Evolutionary conservation across 192 early-diverging fungal species (phyloP).

Genomic region (Coemansia sp.): DNA sequence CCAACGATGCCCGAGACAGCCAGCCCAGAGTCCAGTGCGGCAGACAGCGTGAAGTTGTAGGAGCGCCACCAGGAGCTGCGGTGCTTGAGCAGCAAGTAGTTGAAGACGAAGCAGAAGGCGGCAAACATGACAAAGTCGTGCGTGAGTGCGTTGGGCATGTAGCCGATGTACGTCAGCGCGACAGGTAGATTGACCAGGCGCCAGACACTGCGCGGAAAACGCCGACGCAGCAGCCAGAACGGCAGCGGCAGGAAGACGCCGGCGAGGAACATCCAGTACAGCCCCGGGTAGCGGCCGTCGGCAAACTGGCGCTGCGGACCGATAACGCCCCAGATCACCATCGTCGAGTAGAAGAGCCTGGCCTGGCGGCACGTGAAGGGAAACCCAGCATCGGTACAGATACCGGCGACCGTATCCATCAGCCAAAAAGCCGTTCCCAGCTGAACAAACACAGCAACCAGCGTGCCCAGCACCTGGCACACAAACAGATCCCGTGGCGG

Average conservation of each 20-base stretch:
- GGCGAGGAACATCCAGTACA: constrained; percentile 56
- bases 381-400: constrained; percentile 57
- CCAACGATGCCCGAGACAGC: constrained; percentile 42
- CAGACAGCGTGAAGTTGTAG: constrained; percentile 57
- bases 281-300: constrained; percentile 37
- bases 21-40: constrained; percentile 55
- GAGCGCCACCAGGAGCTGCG: constrained; percentile 62
- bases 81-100: constrained; percentile 61
- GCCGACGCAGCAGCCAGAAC: constrained; percentile 60
- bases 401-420: constrained; percentile 56
- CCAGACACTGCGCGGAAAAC: constrained; percentile 64
- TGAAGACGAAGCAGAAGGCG: constrained; percentile 63
- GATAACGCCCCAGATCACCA: constrained; percentile 74
- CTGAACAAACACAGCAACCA: constrained; percentile 67
- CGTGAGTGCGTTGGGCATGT: constrained; percentile 60
- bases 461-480: constrained; percentile 70
- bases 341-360: constrained; percentile 63
- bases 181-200: constrained; percentile 66
- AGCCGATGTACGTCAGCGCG: constrained; percentile 58
- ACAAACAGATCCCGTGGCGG: constrained; percentile 75
- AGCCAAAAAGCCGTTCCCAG: constrained; percentile 64
- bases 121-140: constrained; percentile 43
- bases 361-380: constrained; percentile 64
- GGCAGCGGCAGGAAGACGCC: constrained; percentile 69
- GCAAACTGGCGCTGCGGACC: constrained; percentile 66